Base-by-base conservation (phyloP, 768 basidiomycete genomes). In the Rhodosporidiobolus odoratus region DNA sequence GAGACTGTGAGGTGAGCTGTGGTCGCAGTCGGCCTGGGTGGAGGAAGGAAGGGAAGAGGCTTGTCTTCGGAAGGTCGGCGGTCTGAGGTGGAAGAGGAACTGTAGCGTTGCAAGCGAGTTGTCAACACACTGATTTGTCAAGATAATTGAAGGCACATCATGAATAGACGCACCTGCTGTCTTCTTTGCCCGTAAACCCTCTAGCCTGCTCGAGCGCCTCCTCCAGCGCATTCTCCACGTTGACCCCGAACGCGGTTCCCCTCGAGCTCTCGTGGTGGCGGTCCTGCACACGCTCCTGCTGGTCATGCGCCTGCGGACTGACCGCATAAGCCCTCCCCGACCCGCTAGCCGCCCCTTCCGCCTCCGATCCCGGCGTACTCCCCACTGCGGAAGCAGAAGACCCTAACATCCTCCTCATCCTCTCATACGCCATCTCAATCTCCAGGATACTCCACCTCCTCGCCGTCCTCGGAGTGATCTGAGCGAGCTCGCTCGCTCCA, bases 381-480 rank as follows among this genome's bases (percentile, higher is more conserved):
- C 48, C 13, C 8, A 25, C 25, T 13, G 15, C 25, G 9, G 23
- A 58, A 45, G 34, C 52, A 54, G 37, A 45, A 45, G 52, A 54
- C 2, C 68, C 69, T 8, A 74, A 48, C 63, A 74, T 38, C 8
- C 48, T 30, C 48, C 58, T 64, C 73, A 74, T 74, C 32, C 73
- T 57, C 30, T 68, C 62, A 63, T 74, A 74, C 27, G 73, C 73
- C 53, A 41, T 58, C 48, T 74, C 69, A n/a, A 74, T 66, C 56
- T 74, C 73, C 38, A 68, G 41, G 27, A 74, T 65, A n/a, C 53
- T 58, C 73, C 73, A 74, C 19, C 60, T 35, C 21, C 68, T n/a
- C 4, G 68, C 65, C 13, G 73, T 70, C 12, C 68, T 53, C 2
- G 72, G 72, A 19, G 72, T 74, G 23, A 74, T 27, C 17, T 58